Percentiles rank a stretch among this genome's conserved stretches.
Evolutionary conservation across 495 filamentous ascomycete species (phyloP).

Genomic region (Lasiosphaeris hirsuta): DNA sequence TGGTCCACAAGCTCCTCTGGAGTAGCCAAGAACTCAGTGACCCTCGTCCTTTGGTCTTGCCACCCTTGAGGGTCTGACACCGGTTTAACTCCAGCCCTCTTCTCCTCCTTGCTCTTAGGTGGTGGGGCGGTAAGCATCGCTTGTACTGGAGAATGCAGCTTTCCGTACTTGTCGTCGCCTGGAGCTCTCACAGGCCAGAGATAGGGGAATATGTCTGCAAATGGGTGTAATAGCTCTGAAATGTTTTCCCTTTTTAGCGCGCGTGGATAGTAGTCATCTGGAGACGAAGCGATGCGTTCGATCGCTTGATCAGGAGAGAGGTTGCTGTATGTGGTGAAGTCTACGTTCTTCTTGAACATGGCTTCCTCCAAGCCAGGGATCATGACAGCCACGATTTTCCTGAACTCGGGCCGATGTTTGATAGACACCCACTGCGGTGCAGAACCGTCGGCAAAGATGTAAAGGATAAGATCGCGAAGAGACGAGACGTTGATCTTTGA

Average conservation of each 20-base stretch:
- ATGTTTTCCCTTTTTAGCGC: slow-evolving; percentile 58
- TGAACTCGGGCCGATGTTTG: slow-evolving; percentile 67
- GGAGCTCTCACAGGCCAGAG: slow-evolving; percentile 86
- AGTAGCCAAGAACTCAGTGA: slow-evolving; percentile 71
- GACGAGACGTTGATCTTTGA: slow-evolving; percentile 72
- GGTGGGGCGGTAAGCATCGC: slow-evolving; percentile 68
- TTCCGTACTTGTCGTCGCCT: slow-evolving; percentile 75
- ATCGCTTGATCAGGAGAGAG: slow-evolving; percentile 29
- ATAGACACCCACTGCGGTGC: slow-evolving; percentile 87
- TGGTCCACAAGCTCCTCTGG: slow-evolving; percentile 74
- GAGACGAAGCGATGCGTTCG: slow-evolving; percentile 39
- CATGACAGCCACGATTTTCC: slow-evolving; percentile 88
- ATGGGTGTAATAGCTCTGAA: slow-evolving; percentile 59
- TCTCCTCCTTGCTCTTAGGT: slow-evolving; percentile 59
- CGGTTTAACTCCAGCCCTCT: slow-evolving; percentile 51
- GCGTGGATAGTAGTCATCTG: slow-evolving; percentile 71
- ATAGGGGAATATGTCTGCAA: slow-evolving; percentile 80
- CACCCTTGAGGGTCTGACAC: slow-evolving; percentile 57
- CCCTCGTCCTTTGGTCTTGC: slow-evolving; percentile 67
- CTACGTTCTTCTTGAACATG: slow-evolving; percentile 75
- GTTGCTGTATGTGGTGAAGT: slow-evolving; percentile 44
- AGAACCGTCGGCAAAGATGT: slow-evolving; percentile 78
- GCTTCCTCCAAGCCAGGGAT: slow-evolving; percentile 85
- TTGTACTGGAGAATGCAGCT: slow-evolving; percentile 78
- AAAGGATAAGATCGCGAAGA: slow-evolving; percentile 78